Conservation (phyloP, 1,284 basidiomycete genomes). For the Microbotryum lychnidis-dioicae region DNA sequence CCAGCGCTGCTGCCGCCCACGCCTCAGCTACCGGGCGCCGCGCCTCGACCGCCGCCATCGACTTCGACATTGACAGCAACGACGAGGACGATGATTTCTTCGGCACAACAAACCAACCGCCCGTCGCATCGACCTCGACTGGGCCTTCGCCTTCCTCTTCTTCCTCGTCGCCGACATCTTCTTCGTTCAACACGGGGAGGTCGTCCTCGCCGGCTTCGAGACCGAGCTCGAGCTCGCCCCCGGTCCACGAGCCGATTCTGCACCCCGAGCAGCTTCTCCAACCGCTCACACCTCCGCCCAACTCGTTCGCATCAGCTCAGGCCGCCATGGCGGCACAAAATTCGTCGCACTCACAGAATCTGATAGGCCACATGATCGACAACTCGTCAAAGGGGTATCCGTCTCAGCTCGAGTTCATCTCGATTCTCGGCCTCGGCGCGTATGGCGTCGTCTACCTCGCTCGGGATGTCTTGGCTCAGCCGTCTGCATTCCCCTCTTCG, state of each 20-base stretch:
- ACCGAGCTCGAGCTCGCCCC: background rate
- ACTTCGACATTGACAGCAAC: background rate
- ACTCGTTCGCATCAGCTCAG: slow-evolving; percentile 26
- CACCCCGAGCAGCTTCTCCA: background rate
- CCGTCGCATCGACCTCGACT: background rate
- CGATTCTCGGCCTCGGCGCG: slow-evolving; percentile 84
- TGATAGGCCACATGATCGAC: slow-evolving; percentile 42
- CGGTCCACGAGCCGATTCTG: background rate
- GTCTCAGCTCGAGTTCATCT: slow-evolving; percentile 63
- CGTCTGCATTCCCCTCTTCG: slow-evolving; percentile 49
- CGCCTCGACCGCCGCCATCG: background rate
- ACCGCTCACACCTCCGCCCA: slow-evolving; percentile 4
- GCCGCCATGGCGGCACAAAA: slow-evolving; percentile 32
- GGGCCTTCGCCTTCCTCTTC: background rate
- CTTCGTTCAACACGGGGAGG: background rate
- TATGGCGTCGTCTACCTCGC: slow-evolving; percentile 95
- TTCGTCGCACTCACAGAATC: slow-evolving; percentile 36
- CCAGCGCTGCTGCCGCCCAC: background rate
- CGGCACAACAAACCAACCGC: background rate
- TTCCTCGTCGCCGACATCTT: background rate
- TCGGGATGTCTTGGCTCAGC: slow-evolving; percentile 48
- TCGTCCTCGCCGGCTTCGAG: background rate
- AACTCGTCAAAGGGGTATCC: slow-evolving; percentile 26
- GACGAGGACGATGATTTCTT: background rate
- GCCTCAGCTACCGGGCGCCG: background rate